Percentiles rank a stretch among this genome's conserved stretches.
Evolutionary conservation across 163 green algal genomes (phyloP).

Genomic region (Chlorella variabilis): DNA sequence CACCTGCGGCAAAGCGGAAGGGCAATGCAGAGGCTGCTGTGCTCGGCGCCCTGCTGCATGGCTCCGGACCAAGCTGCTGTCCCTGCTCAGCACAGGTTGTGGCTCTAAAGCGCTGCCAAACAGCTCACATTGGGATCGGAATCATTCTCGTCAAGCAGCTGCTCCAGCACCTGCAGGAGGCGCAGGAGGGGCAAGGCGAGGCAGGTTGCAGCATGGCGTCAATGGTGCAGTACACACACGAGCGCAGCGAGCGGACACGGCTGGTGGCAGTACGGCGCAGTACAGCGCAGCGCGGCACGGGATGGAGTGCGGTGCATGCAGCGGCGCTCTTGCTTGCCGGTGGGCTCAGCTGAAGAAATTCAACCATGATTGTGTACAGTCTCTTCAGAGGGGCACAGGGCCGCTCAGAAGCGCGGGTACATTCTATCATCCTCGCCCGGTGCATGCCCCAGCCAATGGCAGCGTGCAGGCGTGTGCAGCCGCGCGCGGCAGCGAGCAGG

Average conservation of each 20-base stretch:
- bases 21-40: too few relatives aligned
- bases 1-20: too few relatives aligned
- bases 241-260: too few relatives aligned
- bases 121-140: constrained; percentile 71
- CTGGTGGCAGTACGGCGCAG: background rate
- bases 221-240: background rate
- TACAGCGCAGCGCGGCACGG: background rate
- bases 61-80: too few relatives aligned
- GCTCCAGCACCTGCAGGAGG: constrained; percentile 70
- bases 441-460: background rate
- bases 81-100: too few relatives aligned
- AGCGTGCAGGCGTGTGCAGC: background rate
- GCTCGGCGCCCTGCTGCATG: too few relatives aligned
- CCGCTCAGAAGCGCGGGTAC: constrained; percentile 32
- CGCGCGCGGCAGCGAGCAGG: background rate
- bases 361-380: constrained; percentile 34
- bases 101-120: too few relatives aligned
- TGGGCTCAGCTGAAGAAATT: constrained; percentile 42
- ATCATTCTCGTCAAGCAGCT: constrained; percentile 86
- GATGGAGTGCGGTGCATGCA: too few relatives aligned
- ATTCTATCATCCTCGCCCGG: constrained; percentile 31
- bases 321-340: too few relatives aligned
- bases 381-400: constrained; percentile 14
- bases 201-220: background rate
- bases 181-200: background rate